Percentiles rank a stretch among this genome's conserved stretches.
phyloP scores from a whole-genome alignment of 2,329 filamentous ascomycete genomes.

The Penicillium occitanis region DNA sequence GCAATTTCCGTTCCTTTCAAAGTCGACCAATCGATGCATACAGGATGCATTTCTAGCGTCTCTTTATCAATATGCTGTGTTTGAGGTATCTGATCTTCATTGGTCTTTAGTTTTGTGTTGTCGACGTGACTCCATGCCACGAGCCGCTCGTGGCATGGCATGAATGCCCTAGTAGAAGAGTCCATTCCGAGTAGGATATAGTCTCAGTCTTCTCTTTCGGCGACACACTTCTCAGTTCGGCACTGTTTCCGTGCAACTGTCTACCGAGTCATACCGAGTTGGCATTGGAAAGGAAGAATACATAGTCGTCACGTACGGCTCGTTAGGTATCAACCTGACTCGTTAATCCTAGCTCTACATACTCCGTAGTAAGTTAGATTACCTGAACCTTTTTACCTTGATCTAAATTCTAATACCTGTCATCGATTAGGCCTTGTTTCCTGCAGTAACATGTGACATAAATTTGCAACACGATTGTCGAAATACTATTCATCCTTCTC shows the following conservation, averaged over 20 bases:
- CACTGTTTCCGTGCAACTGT: conserved; percentile 8
- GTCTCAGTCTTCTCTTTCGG: neutral
- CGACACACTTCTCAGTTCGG: conserved; percentile 10
- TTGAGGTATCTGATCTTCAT: conserved; percentile 1
- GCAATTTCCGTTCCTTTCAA: conserved; percentile 2
- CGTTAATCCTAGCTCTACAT: neutral
- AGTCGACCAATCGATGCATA: neutral
- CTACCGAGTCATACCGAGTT: conserved; percentile 11
- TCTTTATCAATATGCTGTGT: neutral
- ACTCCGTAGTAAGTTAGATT: neutral
- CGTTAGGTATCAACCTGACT: conserved; percentile 3
- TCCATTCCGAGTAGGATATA: neutral
- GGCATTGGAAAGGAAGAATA: neutral
- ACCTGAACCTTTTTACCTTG: neutral
- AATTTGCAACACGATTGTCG: neutral
- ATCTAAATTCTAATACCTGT: neutral
- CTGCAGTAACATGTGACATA: conserved; percentile 7
- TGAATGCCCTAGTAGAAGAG: conserved; percentile 1
- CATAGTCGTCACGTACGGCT: neutral
- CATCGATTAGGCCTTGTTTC: neutral
- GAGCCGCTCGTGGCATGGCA: conserved; percentile 12
- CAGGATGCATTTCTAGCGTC: neutral
- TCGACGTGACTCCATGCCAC: conserved; percentile 9
- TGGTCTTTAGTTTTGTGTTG: neutral
- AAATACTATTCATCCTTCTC: neutral